These are phyloP conservation scores for Sonneratia caseolaris DNA, from an alignment of 345 rosid species.

Conservation along the genomic window DNA sequence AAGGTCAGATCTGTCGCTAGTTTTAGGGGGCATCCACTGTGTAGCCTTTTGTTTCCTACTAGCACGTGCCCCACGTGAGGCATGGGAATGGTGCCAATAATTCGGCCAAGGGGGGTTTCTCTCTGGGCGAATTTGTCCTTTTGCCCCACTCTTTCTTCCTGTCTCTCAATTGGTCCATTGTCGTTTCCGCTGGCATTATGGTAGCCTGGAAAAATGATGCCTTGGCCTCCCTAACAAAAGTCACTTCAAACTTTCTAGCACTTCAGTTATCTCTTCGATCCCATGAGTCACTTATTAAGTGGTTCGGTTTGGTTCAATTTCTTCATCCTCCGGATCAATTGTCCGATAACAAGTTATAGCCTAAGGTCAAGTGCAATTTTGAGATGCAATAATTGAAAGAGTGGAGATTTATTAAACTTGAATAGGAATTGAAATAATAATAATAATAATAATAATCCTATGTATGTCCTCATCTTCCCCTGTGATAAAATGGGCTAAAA, in stretches of 20 bases:
- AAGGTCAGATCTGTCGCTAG: too few species aligned
- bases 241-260: too few species aligned
- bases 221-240: not conserved
- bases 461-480: constrained; percentile 1
- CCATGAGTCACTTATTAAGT: too few species aligned
- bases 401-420: not conserved
- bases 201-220: not conserved
- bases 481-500: not conserved
- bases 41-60: not conserved
- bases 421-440: too few species aligned
- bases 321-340: too few species aligned
- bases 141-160: not conserved
- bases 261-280: too few species aligned
- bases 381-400: not conserved
- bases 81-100: not conserved
- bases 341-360: too few species aligned
- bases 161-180: not conserved
- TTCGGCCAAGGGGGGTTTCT: not conserved
- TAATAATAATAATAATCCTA: not conserved
- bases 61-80: not conserved
- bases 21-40: not conserved
- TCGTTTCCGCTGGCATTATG: not conserved
- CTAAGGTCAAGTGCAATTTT: too few species aligned
- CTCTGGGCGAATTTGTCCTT: not conserved
- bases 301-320: too few species aligned